Base-by-base conservation (phyloP, 1,139 yeast genomes). In the Meyerozyma elateridarum region DNA sequence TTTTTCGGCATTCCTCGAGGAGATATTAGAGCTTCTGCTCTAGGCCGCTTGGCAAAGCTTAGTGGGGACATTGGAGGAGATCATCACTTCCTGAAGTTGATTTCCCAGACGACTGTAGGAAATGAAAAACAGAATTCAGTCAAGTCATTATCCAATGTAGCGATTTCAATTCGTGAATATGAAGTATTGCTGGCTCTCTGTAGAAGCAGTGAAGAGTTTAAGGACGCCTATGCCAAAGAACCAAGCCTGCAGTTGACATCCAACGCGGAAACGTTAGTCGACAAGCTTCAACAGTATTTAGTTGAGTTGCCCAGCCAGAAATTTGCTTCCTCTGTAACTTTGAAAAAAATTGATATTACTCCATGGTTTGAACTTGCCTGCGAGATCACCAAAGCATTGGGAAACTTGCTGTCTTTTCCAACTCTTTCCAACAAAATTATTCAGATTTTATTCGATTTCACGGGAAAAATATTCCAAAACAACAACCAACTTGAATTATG, bases 141-240 rank as follows among this genome's bases (percentile, higher is more conserved):
- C 9, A 9, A 19, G 14, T 20, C 22, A 18, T 36, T 54, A 20
- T 51, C 64, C 1, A 39, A 39, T 9, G 64, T 66, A 13, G 73
- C 77, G 1, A 62, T 77, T 32, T 54, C 70, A 2, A 51, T 63
- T 21, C 73, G 72, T 33, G 95, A 87, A 51, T 70, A 79, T 48
- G 95, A 88, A 48, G 76, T 81, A 5, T 58, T 88, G 36, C 49
- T 79, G 32, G 85, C 95, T 0, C 57, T 87, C 17, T 75, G 85
- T 34, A 69, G 68, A 15, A 64, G 85, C 13, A 68, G 80, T 6
- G 42, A 55, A 2, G 49, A 48, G 22, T 64, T 76, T 8, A 50
- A 61, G 37, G 4, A 14, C 16, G 17, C 15, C 26, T 14, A 17
- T 22, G 15, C 26, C 16, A 22, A 13, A 8, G 16, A 15, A 5